phyloP scores from a whole-genome alignment of 139 green algal genomes.

The Chlorella sp. region DNA sequence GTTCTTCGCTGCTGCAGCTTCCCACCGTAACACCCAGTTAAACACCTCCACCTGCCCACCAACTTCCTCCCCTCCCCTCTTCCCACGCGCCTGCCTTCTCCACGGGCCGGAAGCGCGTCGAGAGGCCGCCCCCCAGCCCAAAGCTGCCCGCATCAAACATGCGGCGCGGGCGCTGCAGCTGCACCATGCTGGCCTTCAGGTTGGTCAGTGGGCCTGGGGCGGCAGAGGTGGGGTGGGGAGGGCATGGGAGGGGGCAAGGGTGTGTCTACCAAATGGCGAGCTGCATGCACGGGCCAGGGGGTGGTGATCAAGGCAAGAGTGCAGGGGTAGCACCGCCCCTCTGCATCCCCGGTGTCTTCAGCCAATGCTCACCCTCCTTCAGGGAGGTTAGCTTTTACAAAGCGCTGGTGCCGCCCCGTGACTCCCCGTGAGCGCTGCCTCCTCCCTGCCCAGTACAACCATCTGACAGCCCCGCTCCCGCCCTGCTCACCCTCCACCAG shows the following conservation, averaged over 20 bases:
- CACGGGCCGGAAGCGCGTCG: constrained; percentile 44
- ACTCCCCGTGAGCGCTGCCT: too few relatives aligned
- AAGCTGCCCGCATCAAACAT: constrained; percentile 80
- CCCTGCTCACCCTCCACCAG: constrained; percentile 86
- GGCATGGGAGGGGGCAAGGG: background rate
- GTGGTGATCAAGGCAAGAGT: too few relatives aligned
- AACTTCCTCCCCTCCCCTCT: too few relatives aligned
- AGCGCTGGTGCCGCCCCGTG: too few relatives aligned
- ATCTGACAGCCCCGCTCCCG: too few relatives aligned
- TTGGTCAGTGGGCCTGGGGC: constrained; percentile 83
- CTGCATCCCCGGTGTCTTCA: too few relatives aligned
- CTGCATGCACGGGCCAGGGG: too few relatives aligned
- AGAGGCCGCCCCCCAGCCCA: constrained; percentile 63
- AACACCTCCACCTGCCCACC: background rate
- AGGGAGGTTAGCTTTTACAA: too few relatives aligned
- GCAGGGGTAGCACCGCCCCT: too few relatives aligned
- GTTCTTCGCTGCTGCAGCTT: too few relatives aligned
- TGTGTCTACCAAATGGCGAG: background rate
- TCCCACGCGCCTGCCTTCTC: constrained; percentile 30
- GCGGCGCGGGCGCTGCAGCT: constrained; percentile 75
- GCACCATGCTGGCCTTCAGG: constrained; percentile 90
- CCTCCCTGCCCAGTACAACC: too few relatives aligned
- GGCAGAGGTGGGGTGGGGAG: background rate
- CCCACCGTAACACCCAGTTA: background rate
- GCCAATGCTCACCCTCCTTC: too few relatives aligned